A percentile compares a stretch with the other conserved stretches of the same genome.
phyloP scores from a whole-genome alignment of 140 eudicot species.

The Cichorium intybus region DNA sequence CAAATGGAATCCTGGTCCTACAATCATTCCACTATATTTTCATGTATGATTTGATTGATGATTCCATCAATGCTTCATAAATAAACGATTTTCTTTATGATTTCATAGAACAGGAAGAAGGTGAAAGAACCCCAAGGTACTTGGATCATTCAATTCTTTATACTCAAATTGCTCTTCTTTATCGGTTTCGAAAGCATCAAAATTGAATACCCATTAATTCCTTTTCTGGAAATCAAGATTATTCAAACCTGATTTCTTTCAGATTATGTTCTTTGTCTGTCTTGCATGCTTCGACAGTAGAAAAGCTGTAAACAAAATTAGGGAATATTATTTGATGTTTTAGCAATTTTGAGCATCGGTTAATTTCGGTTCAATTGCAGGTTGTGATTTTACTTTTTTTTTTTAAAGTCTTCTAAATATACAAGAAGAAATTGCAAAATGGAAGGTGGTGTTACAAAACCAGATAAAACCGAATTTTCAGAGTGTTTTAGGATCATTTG shows the following conservation, averaged over 20 bases:
- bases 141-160: neutral
- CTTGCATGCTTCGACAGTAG: slow-evolving; percentile 2
- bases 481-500: slow-evolving; percentile 57
- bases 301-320: neutral
- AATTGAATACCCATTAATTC: slow-evolving; percentile 3
- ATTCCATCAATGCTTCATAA: neutral
- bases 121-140: neutral
- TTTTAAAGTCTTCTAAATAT: no score
- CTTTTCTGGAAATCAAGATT: neutral
- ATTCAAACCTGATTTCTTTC: slow-evolving; percentile 2
- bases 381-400: neutral
- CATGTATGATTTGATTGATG: neutral
- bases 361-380: neutral
- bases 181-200: slow-evolving; percentile 1
- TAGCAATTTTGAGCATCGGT: no score
- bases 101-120: neutral
- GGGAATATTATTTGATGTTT: neutral
- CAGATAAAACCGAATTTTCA: slow-evolving; percentile 49
- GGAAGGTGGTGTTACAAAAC: slow-evolving; percentile 43
- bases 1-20: slow-evolving; percentile 10
- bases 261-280: neutral
- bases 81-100: neutral
- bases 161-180: neutral
- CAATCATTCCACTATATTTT: neutral
- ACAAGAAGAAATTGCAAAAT: slow-evolving; percentile 21